phyloP scores from a whole-genome alignment of 257 asterid genomes.

The Craterostigma plantagineum region DNA sequence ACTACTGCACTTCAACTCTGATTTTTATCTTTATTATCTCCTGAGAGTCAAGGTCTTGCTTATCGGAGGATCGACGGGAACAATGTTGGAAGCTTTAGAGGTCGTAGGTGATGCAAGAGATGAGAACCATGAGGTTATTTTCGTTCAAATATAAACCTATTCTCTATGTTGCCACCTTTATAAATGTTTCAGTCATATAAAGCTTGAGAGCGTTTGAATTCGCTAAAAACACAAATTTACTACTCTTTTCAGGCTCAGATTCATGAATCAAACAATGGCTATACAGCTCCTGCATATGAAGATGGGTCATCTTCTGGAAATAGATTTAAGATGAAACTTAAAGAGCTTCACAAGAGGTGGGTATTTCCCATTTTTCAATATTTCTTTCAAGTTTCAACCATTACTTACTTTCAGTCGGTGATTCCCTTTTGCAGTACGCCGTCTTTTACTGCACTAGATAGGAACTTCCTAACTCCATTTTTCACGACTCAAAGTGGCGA shows the following conservation, averaged over 20 bases:
- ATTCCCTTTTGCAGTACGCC: conserved; percentile 39
- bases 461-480: conserved; percentile 93
- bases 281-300: conserved; percentile 65
- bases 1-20: too few species aligned
- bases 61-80: conserved; percentile 98
- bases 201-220: neutral
- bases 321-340: conserved; percentile 82
- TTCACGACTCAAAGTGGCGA: conserved; percentile 88
- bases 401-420: conserved; percentile 7
- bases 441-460: conserved; percentile 78
- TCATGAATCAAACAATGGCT: conserved; percentile 50
- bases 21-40: neutral
- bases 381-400: neutral
- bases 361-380: conserved; percentile 1
- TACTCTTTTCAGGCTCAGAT: conserved; percentile 26
- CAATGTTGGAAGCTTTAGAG: conserved; percentile 89
- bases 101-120: conserved; percentile 48
- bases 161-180: too few species aligned
- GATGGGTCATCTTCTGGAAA: conserved; percentile 77
- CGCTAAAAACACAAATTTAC: too few species aligned
- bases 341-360: conserved; percentile 75
- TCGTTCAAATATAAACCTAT: too few species aligned
- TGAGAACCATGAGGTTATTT: too few species aligned
- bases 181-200: too few species aligned
- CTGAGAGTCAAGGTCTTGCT: conserved; percentile 56